Conservation (phyloP, 371 early-diverging fungal species). For the Amoeboradix gromovi region DNA sequence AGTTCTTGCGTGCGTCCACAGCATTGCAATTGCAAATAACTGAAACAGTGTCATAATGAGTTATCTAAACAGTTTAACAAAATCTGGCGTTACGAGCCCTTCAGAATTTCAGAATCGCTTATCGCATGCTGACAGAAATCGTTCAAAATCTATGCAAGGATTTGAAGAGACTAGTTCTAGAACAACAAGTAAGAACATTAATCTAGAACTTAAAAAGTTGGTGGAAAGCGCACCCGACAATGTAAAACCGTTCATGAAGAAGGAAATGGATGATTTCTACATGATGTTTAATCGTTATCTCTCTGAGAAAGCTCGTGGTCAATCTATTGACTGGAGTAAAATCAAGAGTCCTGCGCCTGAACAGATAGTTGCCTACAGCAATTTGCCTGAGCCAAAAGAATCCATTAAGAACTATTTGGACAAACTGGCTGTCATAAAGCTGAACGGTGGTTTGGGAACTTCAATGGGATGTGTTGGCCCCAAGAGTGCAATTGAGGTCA, state of each 20-base stretch:
- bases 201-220: slow-evolving; percentile 14
- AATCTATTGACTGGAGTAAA: slow-evolving; percentile 67
- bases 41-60: too few relatives aligned
- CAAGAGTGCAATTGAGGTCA: slow-evolving; percentile 91
- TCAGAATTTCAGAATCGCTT: not conserved
- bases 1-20: too few relatives aligned
- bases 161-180: not conserved
- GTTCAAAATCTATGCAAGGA: not conserved
- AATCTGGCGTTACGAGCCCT: not conserved
- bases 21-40: too few relatives aligned
- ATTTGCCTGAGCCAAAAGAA: slow-evolving; percentile 15
- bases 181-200: slow-evolving; percentile 9
- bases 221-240: slow-evolving; percentile 11
- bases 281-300: slow-evolving; percentile 57
- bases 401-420: slow-evolving; percentile 22
- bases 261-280: slow-evolving; percentile 61
- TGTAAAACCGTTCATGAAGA: slow-evolving; percentile 3
- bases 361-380: slow-evolving; percentile 42
- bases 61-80: too few relatives aligned
- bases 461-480: slow-evolving; percentile 99
- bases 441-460: slow-evolving; percentile 97
- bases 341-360: slow-evolving; percentile 64
- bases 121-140: not conserved
- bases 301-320: slow-evolving; percentile 37
- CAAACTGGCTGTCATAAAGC: slow-evolving; percentile 91